Base-by-base conservation (phyloP, 2,329 filamentous ascomycete genomes). In the Botrytis sinoallii region DNA sequence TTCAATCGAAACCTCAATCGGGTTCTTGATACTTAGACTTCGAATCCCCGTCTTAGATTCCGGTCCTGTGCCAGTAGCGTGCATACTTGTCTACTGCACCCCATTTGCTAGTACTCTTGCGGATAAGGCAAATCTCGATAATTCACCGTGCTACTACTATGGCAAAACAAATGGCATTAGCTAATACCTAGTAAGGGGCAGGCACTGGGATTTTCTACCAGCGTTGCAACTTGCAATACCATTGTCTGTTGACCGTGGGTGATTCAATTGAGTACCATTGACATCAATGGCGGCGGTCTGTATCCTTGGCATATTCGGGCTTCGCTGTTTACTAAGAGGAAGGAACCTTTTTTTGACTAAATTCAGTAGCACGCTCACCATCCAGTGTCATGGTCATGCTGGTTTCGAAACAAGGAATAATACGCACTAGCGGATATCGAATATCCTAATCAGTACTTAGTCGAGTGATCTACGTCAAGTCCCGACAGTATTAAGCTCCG, bases 231-330 rank as follows among this genome's bases (percentile, higher is more conserved):
- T 40, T 22, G 44, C 32, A 67, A 9, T 55, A 42, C 6, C 18
- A 57, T 42, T 32, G 10, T 68, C 9, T 68, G 22, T 42, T 68
- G 48, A 42, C n/a, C 48, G 55, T 42, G 48, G 48, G 29, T 68
- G 9, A 57, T 32, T 68, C n/a, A 29, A 20, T 42, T 22, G 35
- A 29, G 12, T 22, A 14, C 40, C 14, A n/a, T 57, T n/a, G 35
- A 29, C n/a, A 57, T 65, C 46, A 68, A 52, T 42, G 25, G 66
- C 48, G 42, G 48, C 48, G 32, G 65, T 55, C 65, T 68, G 46
- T 48, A 29, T 40, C 20, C 32, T 35, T 68, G 46, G 46, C 46
- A 52, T 68, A 14, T 55, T 68, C 35, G 65, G 65, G 14, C 8
- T 35, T 40, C 46, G 18, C 38, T 57, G 20, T 68, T n/a, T 18